Conservation (phyloP, 2,329 filamentous ascomycete species). For the Exophiala alcalophila region DNA sequence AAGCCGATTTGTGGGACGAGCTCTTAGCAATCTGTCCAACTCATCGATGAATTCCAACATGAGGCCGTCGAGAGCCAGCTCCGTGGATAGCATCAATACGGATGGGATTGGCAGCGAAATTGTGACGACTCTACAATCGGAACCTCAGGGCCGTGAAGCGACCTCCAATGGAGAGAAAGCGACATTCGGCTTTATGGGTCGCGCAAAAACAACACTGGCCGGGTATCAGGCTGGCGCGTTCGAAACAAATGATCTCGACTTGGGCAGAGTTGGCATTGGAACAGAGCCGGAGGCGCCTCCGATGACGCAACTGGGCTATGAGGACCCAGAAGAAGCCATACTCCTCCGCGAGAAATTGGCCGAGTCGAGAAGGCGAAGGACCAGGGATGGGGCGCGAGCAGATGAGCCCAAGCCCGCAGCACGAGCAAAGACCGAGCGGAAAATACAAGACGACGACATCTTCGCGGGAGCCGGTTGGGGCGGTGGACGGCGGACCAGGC, state of each 20-base stretch:
- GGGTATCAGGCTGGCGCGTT: conserved; percentile 38
- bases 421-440: conserved; percentile 13
- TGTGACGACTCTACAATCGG: conserved; percentile 28
- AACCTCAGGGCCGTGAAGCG: conserved; percentile 10
- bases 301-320: conserved; percentile 49
- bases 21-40: conserved; percentile 42
- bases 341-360: conserved; percentile 57
- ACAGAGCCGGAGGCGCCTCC: conserved; percentile 39
- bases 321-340: conserved; percentile 49
- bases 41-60: conserved; percentile 34
- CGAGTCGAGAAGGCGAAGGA: conserved; percentile 37
- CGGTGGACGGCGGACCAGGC: conserved; percentile 23
- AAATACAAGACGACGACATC: conserved; percentile 27
- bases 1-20: conserved; percentile 42
- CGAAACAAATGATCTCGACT: conserved; percentile 33
- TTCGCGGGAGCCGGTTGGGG: conserved; percentile 25
- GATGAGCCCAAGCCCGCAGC: conserved; percentile 31
- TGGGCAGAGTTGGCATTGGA: conserved; percentile 27
- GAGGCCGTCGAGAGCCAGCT: conserved; percentile 45
- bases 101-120: conserved; percentile 35
- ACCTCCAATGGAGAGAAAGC: conserved; percentile 8
- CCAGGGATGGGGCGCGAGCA: conserved; percentile 40
- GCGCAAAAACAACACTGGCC: conserved; percentile 18
- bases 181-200: conserved; percentile 20
- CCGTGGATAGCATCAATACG: conserved; percentile 49